Evolutionary conservation across 2,329 filamentous ascomycete genomes (phyloP).

Genomic region (Seiridium cupressi): DNA sequence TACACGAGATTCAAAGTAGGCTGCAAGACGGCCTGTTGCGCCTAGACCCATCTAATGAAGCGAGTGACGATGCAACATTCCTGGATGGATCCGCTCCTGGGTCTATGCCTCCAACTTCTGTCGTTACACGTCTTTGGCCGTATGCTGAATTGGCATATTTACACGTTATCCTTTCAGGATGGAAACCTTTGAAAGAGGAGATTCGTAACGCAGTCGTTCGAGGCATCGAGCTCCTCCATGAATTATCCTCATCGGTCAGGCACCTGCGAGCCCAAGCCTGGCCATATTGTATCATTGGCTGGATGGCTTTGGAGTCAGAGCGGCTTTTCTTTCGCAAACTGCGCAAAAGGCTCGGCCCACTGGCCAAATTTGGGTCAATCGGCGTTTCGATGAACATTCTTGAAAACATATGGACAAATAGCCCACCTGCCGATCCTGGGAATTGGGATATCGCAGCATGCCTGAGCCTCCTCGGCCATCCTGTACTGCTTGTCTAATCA

Average conservation of each 20-base stretch:
- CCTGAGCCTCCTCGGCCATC: not conserved
- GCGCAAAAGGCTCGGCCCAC: not conserved
- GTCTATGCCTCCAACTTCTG: conserved; percentile 5
- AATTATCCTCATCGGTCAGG: conserved; percentile 13
- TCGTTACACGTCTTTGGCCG: conserved; percentile 24
- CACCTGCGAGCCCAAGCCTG: conserved; percentile 22
- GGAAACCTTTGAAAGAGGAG: conserved; percentile 16
- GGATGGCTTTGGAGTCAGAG: conserved; percentile 15
- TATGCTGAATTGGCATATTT: conserved; percentile 22
- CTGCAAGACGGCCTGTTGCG: conserved; percentile 12
- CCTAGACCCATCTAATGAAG: conserved; percentile 8
- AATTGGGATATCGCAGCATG: not conserved
- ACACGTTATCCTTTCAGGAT: conserved; percentile 18
- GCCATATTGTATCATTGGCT: conserved; percentile 25
- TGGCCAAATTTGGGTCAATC: not conserved
- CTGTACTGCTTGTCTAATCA: conserved; percentile 2
- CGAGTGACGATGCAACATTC: conserved; percentile 10
- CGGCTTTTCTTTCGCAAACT: not conserved
- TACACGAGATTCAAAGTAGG: conserved; percentile 11
- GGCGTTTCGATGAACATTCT: not conserved
- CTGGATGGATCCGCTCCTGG: not conserved
- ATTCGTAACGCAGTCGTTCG: conserved; percentile 13
- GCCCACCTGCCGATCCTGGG: not conserved
- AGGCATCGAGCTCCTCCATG: conserved; percentile 15
- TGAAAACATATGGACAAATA: not conserved